These are phyloP conservation scores for Dipteronia sinensis DNA, from an alignment of 345 rosid genomes.

Conservation along the genomic window DNA sequence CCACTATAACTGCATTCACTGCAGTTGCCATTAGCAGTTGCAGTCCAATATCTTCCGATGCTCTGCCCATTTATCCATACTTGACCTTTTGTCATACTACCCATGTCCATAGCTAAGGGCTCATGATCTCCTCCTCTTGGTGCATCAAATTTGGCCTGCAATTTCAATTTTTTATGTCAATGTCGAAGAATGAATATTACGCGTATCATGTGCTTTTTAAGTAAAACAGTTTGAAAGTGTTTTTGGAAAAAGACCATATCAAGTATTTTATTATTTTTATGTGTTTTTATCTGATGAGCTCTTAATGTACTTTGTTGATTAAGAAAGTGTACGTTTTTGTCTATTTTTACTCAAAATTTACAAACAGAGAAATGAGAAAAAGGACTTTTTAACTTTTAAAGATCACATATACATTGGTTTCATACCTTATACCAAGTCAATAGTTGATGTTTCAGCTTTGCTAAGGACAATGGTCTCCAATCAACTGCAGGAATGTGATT, in stretches of 20 bases:
- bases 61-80: constrained; percentile 55
- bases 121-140: constrained; percentile 42
- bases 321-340: too few species aligned
- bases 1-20: constrained; percentile 41
- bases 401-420: not conserved
- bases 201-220: not conserved
- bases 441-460: constrained; percentile 43
- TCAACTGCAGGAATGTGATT: constrained; percentile 44
- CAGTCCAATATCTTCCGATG: constrained; percentile 59
- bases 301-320: too few species aligned
- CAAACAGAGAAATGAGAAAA: too few species aligned
- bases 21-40: constrained; percentile 49
- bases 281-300: too few species aligned
- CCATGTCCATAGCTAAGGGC: constrained; percentile 60
- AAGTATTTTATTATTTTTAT: too few species aligned
- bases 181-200: not conserved
- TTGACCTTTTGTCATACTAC: constrained; percentile 62
- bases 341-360: too few species aligned
- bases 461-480: constrained; percentile 54
- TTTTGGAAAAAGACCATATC: too few species aligned
- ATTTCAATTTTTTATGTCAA: not conserved
- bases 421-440: constrained; percentile 87
- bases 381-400: too few species aligned
- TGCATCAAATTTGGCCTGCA: constrained; percentile 48
- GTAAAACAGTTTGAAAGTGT: not conserved